phyloP scores from a whole-genome alignment of 2,329 filamentous ascomycete species.

The Lizonia empirigonia region DNA sequence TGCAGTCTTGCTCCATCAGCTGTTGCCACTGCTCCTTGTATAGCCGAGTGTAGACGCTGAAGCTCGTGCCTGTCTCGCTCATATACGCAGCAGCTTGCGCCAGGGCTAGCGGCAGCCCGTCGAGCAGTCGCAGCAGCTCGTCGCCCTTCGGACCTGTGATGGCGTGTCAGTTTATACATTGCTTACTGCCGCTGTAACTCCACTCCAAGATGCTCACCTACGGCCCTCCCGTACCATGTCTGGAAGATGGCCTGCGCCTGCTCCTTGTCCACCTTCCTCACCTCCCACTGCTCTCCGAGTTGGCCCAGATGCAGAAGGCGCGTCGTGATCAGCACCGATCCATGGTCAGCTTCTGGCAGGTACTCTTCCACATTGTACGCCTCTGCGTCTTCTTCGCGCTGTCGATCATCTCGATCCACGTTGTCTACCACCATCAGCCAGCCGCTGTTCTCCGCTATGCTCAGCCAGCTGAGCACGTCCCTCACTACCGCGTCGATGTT shows the following conservation, averaged over 20 bases:
- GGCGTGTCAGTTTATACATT: constrained; percentile 3
- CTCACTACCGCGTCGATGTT: constrained; percentile 14
- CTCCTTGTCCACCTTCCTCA: constrained; percentile 12
- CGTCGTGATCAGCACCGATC: constrained; percentile 30
- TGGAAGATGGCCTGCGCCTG: constrained; percentile 19
- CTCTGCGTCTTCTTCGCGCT: constrained; percentile 7
- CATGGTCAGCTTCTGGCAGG: constrained; percentile 25
- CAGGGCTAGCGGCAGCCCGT: constrained; percentile 56
- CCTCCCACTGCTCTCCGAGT: constrained; percentile 21
- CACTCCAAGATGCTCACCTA: not conserved
- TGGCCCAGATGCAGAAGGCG: constrained; percentile 23
- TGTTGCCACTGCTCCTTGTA: constrained; percentile 46
- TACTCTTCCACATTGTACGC: constrained; percentile 25
- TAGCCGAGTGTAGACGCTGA: constrained; percentile 46
- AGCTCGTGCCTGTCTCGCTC: constrained; percentile 34
- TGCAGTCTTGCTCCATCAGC: constrained; percentile 18
- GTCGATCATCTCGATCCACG: constrained; percentile 22
- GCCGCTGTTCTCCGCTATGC: constrained; percentile 16
- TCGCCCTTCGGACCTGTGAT: not conserved
- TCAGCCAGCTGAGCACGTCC: constrained; percentile 25
- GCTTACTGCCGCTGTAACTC: not conserved
- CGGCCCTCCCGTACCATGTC: constrained; percentile 6
- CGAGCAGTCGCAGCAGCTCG: constrained; percentile 44
- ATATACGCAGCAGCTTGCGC: constrained; percentile 55
- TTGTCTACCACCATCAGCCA: constrained; percentile 33